Evolutionary conservation across 495 filamentous ascomycete species (phyloP).

Genomic region (Penicillium odoratum): DNA sequence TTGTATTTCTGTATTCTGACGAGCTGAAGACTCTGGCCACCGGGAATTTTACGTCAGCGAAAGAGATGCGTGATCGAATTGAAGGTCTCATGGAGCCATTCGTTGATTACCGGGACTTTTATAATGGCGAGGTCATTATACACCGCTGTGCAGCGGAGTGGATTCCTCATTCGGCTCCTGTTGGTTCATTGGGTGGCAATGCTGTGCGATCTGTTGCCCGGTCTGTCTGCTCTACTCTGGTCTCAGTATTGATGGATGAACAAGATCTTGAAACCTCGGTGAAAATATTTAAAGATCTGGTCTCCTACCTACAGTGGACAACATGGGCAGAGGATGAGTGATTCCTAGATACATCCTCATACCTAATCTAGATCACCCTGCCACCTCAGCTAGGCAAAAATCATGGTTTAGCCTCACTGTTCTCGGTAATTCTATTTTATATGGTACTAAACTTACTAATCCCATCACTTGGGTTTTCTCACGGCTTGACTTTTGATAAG

Average conservation of each 20-base stretch:
- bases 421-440: too few relatives aligned
- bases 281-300: background rate
- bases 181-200: slow-evolving; percentile 2
- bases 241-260: background rate
- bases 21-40: slow-evolving; percentile 51
- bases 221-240: slow-evolving; percentile 8
- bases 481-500: too few relatives aligned
- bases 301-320: slow-evolving; percentile 7
- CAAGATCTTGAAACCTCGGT: background rate
- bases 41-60: slow-evolving; percentile 30
- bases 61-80: slow-evolving; percentile 43
- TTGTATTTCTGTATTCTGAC: slow-evolving; percentile 56
- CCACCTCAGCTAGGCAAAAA: too few relatives aligned
- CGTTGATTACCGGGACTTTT: slow-evolving; percentile 42
- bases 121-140: background rate
- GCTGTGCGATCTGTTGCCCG: slow-evolving; percentile 6
- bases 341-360: too few relatives aligned
- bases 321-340: slow-evolving; percentile 2
- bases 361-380: too few relatives aligned
- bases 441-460: too few relatives aligned
- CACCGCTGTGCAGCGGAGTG: slow-evolving; percentile 6
- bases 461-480: too few relatives aligned
- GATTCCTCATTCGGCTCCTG: slow-evolving; percentile 10
- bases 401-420: too few relatives aligned
- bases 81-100: slow-evolving; percentile 48